A percentile compares a stretch with the other conserved stretches of the same genome.
These are phyloP conservation scores for Fusarium buxicola DNA, from an alignment of 2,329 filamentous ascomycete genomes.

Conservation along the genomic window DNA sequence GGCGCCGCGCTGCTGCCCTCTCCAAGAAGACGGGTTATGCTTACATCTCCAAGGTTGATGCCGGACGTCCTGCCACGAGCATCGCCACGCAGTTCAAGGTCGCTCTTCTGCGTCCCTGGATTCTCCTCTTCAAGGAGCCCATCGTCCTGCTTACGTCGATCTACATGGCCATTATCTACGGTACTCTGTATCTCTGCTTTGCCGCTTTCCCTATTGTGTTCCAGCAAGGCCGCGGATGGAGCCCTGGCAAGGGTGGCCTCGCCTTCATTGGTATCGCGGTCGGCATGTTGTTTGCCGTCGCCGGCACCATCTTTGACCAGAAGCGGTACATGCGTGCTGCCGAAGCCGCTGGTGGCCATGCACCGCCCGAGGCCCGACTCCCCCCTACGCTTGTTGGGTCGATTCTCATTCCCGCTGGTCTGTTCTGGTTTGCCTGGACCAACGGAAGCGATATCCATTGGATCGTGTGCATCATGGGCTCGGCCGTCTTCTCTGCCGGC, in stretches of 20 bases:
- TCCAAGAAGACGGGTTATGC: slow-evolving; percentile 65
- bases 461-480: slow-evolving; percentile 61
- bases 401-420: slow-evolving; percentile 67
- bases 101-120: slow-evolving; percentile 71
- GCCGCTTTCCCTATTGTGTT: slow-evolving; percentile 71
- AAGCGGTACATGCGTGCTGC: slow-evolving; percentile 62
- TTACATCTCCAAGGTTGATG: slow-evolving; percentile 64
- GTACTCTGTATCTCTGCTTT: slow-evolving; percentile 66
- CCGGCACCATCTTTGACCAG: slow-evolving; percentile 65
- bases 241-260: slow-evolving; percentile 67
- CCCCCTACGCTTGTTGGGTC: slow-evolving; percentile 70
- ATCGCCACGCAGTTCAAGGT: slow-evolving; percentile 64
- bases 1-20: slow-evolving; percentile 62
- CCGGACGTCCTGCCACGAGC: slow-evolving; percentile 55
- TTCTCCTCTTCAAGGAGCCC: slow-evolving; percentile 73
- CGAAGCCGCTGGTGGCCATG: slow-evolving; percentile 63
- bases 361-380: slow-evolving; percentile 72
- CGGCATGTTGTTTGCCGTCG: slow-evolving; percentile 69
- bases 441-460: slow-evolving; percentile 67
- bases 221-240: slow-evolving; percentile 68
- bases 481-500: slow-evolving; percentile 65
- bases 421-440: slow-evolving; percentile 77
- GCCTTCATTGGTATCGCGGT: slow-evolving; percentile 73
- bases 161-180: slow-evolving; percentile 71
- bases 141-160: slow-evolving; percentile 73